A percentile compares a stretch with the other conserved stretches of the same genome.
These are phyloP conservation scores for Pseudevernia furfuracea DNA, from an alignment of 495 filamentous ascomycete species.

Conservation along the genomic window DNA sequence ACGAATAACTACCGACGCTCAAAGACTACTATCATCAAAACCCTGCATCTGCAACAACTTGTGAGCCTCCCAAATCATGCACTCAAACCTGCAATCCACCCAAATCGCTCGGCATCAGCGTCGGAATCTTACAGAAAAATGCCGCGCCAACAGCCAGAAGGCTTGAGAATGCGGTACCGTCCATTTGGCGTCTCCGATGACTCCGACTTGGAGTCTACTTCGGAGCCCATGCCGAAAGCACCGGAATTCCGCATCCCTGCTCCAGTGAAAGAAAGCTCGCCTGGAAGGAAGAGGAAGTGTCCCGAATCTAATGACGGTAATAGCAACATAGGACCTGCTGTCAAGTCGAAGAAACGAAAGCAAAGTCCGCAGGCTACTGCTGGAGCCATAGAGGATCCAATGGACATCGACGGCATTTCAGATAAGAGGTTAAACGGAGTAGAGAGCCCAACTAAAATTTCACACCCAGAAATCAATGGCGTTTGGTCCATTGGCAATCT, in stretches of 20 bases:
- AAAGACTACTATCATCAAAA: slow-evolving; percentile 11
- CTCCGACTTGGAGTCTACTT: background rate
- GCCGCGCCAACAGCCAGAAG: slow-evolving; percentile 23
- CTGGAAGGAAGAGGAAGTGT: slow-evolving; percentile 8
- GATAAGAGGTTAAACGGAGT: background rate
- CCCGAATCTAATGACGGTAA: background rate
- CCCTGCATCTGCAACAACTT: slow-evolving; percentile 24
- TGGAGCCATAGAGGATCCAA: background rate
- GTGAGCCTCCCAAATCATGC: slow-evolving; percentile 16
- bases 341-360: slow-evolving; percentile 13
- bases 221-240: background rate
- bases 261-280: slow-evolving; percentile 1
- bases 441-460: background rate
- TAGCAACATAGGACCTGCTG: background rate
- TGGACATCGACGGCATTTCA: slow-evolving; percentile 2
- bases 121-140: slow-evolving; percentile 11
- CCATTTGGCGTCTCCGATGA: slow-evolving; percentile 22
- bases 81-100: background rate
- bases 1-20: slow-evolving; percentile 15
- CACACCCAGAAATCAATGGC: background rate
- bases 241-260: slow-evolving; percentile 7
- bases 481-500: background rate
- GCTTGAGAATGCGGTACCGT: slow-evolving; percentile 26
- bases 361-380: background rate
- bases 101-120: slow-evolving; percentile 1